These are phyloP conservation scores for Pseudocercospora vitis DNA, from an alignment of 2,329 filamentous ascomycete genomes.

Conservation along the genomic window DNA sequence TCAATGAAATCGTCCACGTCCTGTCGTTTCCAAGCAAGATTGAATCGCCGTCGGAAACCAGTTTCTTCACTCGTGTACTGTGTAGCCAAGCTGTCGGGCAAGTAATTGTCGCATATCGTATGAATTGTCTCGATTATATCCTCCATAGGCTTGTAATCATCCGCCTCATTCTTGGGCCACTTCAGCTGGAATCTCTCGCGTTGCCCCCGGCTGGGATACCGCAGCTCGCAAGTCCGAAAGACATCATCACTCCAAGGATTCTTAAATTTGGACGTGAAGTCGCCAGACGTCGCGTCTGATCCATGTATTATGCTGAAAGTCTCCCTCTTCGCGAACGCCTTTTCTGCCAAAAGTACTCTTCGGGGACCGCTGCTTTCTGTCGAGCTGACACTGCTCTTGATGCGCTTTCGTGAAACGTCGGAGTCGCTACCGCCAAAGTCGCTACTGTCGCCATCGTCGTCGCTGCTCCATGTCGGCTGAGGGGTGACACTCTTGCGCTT, in stretches of 20 bases:
- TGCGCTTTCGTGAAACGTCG: constrained; percentile 38
- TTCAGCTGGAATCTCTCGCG: constrained; percentile 67
- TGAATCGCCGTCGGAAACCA: constrained; percentile 74
- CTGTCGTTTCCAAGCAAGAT: constrained; percentile 68
- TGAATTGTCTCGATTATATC: constrained; percentile 59
- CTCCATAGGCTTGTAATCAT: constrained; percentile 64
- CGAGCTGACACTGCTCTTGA: constrained; percentile 40
- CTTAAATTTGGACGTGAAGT: constrained; percentile 49
- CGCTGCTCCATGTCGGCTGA: constrained; percentile 36
- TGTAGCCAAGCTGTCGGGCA: constrained; percentile 67
- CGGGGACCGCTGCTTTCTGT: constrained; percentile 32
- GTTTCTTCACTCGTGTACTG: constrained; percentile 66
- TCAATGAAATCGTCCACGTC: constrained; percentile 67
- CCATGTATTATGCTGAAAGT: constrained; percentile 43
- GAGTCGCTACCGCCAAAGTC: constrained; percentile 35
- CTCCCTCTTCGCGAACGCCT: constrained; percentile 29
- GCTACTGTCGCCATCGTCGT: constrained; percentile 36
- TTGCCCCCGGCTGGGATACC: constrained; percentile 71
- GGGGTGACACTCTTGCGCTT: constrained; percentile 41
- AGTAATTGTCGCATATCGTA: constrained; percentile 69
- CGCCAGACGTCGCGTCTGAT: constrained; percentile 43
- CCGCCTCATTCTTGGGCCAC: constrained; percentile 62
- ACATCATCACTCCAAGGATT: constrained; percentile 45
- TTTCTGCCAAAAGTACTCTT: constrained; percentile 25
- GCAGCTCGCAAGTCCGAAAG: constrained; percentile 57